Percentiles rank a stretch among this genome's conserved stretches.
These are phyloP conservation scores for Tephrocybe sp. DNA, from an alignment of 768 basidiomycete genomes.

Conservation along the genomic window DNA sequence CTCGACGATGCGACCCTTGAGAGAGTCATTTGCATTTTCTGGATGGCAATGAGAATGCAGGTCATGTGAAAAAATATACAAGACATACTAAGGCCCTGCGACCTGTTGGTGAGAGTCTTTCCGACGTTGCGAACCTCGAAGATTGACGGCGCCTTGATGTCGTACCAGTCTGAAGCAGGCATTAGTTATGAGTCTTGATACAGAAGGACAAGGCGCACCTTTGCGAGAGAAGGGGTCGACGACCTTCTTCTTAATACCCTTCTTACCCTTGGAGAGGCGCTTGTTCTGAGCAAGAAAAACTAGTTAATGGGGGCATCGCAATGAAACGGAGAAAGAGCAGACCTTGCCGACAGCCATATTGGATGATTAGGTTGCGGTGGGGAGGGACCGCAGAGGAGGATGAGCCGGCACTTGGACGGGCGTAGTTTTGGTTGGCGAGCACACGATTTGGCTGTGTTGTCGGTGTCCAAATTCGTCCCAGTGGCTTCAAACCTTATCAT, in stretches of 20 bases:
- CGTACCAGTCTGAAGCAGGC: slow-evolving; percentile 86
- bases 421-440: slow-evolving; percentile 38
- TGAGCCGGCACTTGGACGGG: slow-evolving; percentile 49
- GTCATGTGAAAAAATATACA: neutral
- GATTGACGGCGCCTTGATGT: slow-evolving; percentile 97
- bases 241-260: slow-evolving; percentile 99
- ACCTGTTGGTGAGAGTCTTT: slow-evolving; percentile 98
- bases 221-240: slow-evolving; percentile 99
- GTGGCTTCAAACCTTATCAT: slow-evolving; percentile 69
- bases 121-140: slow-evolving; percentile 97
- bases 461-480: slow-evolving; percentile 19
- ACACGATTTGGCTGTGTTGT: slow-evolving; percentile 31
- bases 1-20: slow-evolving; percentile 96
- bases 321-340: slow-evolving; percentile 19
- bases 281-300: slow-evolving; percentile 74
- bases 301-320: neutral
- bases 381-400: slow-evolving; percentile 38
- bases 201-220: slow-evolving; percentile 49
- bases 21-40: slow-evolving; percentile 99
- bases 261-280: slow-evolving; percentile 96
- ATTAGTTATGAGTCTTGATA: neutral
- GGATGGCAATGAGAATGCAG: slow-evolving; percentile 7
- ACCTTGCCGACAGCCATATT: slow-evolving; percentile 92
- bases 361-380: slow-evolving; percentile 38
- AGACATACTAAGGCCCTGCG: slow-evolving; percentile 92